A percentile compares a stretch with the other conserved stretches of the same genome.
Conservation (phyloP, 129 eudicot species). For the Cynara cardunculus region DNA sequence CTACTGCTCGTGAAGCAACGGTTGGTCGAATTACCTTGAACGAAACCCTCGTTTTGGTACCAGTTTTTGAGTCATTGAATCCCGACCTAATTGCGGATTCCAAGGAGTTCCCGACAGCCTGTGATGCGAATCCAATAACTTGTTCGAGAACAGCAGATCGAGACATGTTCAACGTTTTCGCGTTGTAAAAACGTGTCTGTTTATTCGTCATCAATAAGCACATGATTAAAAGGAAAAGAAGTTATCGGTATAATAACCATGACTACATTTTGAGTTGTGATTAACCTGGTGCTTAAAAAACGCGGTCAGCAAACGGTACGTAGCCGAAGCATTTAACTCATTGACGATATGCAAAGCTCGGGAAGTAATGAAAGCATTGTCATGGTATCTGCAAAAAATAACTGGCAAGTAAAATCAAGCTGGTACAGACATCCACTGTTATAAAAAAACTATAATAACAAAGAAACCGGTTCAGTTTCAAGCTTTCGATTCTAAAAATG, state of each 20-base stretch:
- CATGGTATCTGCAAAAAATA: constrained; percentile 76
- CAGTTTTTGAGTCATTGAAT: constrained; percentile 48
- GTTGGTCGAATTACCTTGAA: constrained; percentile 59
- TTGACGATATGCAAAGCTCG: constrained; percentile 80
- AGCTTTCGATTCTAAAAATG: neutral
- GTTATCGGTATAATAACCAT: neutral
- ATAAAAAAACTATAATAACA: too few relatives aligned
- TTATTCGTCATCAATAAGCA: neutral
- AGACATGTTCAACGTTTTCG: constrained; percentile 51
- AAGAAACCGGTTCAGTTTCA: neutral
- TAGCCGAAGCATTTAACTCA: constrained; percentile 57
- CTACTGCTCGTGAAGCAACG: neutral
- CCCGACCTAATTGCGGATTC: constrained; percentile 51
- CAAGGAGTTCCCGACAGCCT: constrained; percentile 38
- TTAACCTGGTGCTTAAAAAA: constrained; percentile 77
- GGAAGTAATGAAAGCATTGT: constrained; percentile 72
- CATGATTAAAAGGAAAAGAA: neutral
- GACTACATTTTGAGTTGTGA: neutral
- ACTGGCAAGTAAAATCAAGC: neutral
- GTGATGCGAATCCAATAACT: constrained; percentile 40
- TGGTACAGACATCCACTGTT: neutral
- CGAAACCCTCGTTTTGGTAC: constrained; percentile 63
- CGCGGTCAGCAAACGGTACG: constrained; percentile 57
- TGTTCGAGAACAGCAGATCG: constrained; percentile 40
- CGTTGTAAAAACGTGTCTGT: constrained; percentile 65